Percentiles rank a stretch among this genome's conserved stretches.
phyloP scores from a whole-genome alignment of 2,329 filamentous ascomycete species.

The Trichoderma gracile region DNA sequence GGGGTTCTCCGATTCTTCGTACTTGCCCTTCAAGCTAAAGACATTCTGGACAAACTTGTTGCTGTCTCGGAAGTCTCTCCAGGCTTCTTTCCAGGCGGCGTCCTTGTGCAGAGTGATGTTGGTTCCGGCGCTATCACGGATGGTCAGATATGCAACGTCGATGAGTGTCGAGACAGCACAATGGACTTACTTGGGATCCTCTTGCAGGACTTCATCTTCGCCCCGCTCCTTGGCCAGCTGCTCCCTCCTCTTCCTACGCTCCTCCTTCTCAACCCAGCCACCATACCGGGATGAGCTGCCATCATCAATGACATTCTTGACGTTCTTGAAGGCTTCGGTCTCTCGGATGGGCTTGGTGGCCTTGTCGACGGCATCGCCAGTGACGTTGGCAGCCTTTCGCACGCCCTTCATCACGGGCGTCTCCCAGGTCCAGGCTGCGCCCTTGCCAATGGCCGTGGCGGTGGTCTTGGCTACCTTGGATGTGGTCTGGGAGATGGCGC shows the following conservation, averaged over 20 bases:
- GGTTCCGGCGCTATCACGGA: slow-evolving; percentile 73
- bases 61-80: slow-evolving; percentile 89
- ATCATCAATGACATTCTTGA: slow-evolving; percentile 96
- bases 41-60: slow-evolving; percentile 86
- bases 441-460: slow-evolving; percentile 82
- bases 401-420: slow-evolving; percentile 90
- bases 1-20: slow-evolving; percentile 97
- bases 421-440: slow-evolving; percentile 96
- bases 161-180: no score
- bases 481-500: slow-evolving; percentile 76
- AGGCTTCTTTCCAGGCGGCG: slow-evolving; percentile 96
- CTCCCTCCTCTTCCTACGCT: slow-evolving; percentile 78
- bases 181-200: slow-evolving; percentile 79
- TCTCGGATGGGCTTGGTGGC: slow-evolving; percentile 92
- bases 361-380: slow-evolving; percentile 86
- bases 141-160: slow-evolving; percentile 35
- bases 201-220: slow-evolving; percentile 64
- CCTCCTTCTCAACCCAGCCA: slow-evolving; percentile 95
- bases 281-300: slow-evolving; percentile 94
- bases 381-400: slow-evolving; percentile 79
- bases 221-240: slow-evolving; percentile 64
- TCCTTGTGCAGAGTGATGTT: slow-evolving; percentile 97
- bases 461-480: slow-evolving; percentile 81
- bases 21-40: slow-evolving; percentile 81
- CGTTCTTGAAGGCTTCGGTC: slow-evolving; percentile 90